Evolutionary conservation across 331 rosid species (phyloP).

Genomic region (Acacia pycnantha): DNA sequence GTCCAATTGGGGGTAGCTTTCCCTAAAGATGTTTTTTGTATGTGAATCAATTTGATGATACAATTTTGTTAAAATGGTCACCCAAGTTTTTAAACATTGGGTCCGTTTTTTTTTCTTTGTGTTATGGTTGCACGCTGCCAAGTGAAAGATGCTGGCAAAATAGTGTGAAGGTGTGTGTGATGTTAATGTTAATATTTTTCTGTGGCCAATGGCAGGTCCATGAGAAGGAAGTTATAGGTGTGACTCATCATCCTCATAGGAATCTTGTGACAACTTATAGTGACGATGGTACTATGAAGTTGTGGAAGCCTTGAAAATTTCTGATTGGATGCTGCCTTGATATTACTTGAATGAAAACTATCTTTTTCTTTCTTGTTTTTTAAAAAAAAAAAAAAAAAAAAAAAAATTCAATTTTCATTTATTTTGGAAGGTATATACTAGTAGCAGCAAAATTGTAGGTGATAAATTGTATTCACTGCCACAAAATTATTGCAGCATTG

Average conservation of each 20-base stretch:
- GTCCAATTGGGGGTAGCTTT: too few species aligned
- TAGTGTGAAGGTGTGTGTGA: background rate
- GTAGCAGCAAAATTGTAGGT: background rate
- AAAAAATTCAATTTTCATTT: constrained; percentile 7
- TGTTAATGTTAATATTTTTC: background rate
- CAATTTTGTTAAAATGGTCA: background rate
- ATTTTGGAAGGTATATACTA: background rate
- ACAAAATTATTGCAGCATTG: background rate
- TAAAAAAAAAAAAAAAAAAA: too few species aligned
- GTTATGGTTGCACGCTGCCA: background rate
- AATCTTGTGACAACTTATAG: constrained; percentile 87
- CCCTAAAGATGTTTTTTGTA: background rate
- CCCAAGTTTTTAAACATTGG: background rate
- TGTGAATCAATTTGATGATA: background rate
- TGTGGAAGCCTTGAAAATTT: constrained; percentile 89
- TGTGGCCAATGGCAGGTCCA: constrained; percentile 62
- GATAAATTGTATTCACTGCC: background rate
- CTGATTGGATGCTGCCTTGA: constrained; percentile 2
- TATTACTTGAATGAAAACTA: constrained; percentile 12
- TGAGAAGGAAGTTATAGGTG: constrained; percentile 92
- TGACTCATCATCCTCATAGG: constrained; percentile 96
- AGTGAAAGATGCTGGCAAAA: background rate
- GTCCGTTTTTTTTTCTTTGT: background rate
- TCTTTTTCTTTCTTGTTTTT: background rate
- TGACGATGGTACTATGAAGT: constrained; percentile 89